Evolutionary conservation across 2,329 filamentous ascomycete species (phyloP), one percentile per base, ranked within the genome.

Genomic region (Diaporthe australafricana): DNA sequence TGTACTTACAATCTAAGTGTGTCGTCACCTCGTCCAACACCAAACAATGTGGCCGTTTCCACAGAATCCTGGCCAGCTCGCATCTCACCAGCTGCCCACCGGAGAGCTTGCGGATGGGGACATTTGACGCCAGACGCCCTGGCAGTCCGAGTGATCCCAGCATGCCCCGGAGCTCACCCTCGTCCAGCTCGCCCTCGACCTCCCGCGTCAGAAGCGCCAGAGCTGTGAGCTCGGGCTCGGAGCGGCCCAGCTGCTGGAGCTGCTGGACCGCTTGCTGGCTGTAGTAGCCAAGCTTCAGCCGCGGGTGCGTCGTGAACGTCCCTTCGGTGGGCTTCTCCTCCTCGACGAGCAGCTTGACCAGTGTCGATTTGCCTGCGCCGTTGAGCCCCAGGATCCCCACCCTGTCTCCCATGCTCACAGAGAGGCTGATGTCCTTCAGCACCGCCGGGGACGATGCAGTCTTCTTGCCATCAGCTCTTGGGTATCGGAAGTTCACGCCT

Each of bases 11-110:
- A 79, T 97, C 94, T 50, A 97, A 85, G 83, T 97, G 94, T 1
- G 94, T 96, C 8, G 94, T 96, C 30, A 94, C 91, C 80, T 94
- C 94, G 78, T 96, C 94, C 9, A 96, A 87, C 7, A 96, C 87
- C 2, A 96, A 86, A 70, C 93, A 87, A 75, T 95, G 93, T 25
- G 93, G 93, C 4, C 88, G 85, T 50, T 83, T 84, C 87, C 91
- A 92, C 45, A 96, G 82, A n/a, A 95, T 81, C 60, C 89, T 87
- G 1, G 92, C 92, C 63, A 96, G 83, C 73, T 92, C 90, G 68
- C 84, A 84, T 22, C 88, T 83, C 62, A 93, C 92, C 27, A 94
- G 87, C 81, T 97, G 94, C 0, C 94, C 94, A 50, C 94, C 94
- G 0, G 93, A 96, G 0, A 97, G 85, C 78, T 91, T 89, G n/a